phyloP scores from a whole-genome alignment of 2,329 filamentous ascomycete genomes.

The Fusarium sp. region DNA sequence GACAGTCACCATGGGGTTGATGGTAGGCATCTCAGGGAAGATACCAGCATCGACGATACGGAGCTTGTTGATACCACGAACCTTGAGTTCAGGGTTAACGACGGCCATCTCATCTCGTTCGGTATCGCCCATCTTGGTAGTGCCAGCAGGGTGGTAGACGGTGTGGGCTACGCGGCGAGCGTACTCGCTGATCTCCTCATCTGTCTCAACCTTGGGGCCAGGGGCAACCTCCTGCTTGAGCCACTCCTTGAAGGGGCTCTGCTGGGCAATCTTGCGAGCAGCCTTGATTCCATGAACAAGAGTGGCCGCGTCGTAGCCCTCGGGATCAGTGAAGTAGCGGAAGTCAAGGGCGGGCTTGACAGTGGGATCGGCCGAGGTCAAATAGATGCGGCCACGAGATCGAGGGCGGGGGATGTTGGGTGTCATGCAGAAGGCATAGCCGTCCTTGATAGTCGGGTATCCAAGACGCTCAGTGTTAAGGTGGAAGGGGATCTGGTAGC shows the following conservation, averaged over 20 bases:
- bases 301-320: constrained; percentile 85
- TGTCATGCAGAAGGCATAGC: constrained; percentile 92
- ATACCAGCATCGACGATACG: constrained; percentile 88
- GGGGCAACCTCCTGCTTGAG: constrained; percentile 85
- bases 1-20: constrained; percentile 93
- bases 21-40: constrained; percentile 86
- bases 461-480: constrained; percentile 86
- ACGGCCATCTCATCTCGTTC: constrained; percentile 76
- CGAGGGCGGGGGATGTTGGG: constrained; percentile 88
- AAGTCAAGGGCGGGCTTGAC: constrained; percentile 88
- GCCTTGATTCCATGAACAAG: constrained; percentile 81
- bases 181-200: constrained; percentile 85
- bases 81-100: constrained; percentile 78
- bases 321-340: constrained; percentile 88
- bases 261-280: constrained; percentile 79
- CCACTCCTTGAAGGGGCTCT: constrained; percentile 83
- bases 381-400: constrained; percentile 80
- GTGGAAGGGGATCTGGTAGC: constrained; percentile 94
- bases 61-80: constrained; percentile 77
- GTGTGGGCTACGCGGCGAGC: constrained; percentile 85
- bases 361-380: constrained; percentile 77
- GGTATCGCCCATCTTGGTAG: constrained; percentile 88
- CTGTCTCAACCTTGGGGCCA: constrained; percentile 76
- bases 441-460: constrained; percentile 70
- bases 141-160: constrained; percentile 90